These are phyloP conservation scores for Neospermospora avenae DNA, from an alignment of 2,329 filamentous ascomycete species.

Conservation along the genomic window DNA sequence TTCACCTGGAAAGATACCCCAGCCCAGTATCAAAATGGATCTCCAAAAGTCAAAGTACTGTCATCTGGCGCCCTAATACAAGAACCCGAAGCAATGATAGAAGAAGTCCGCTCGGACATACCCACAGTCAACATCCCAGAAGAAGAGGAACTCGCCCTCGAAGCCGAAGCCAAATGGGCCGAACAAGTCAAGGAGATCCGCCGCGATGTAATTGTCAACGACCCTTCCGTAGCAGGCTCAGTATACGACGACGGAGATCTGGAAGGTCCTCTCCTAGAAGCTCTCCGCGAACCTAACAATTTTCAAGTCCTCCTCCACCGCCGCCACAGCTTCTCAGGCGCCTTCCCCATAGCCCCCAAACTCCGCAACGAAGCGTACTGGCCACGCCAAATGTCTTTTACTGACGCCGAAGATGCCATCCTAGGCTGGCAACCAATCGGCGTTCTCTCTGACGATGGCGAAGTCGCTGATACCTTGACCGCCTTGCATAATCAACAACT, in stretches of 20 bases:
- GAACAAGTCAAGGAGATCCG: conserved; percentile 42
- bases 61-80: conserved; percentile 7
- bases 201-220: conserved; percentile 41
- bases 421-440: conserved; percentile 61
- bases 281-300: conserved; percentile 44
- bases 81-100: conserved; percentile 17
- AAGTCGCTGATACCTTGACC: conserved; percentile 30
- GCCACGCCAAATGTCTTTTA: conserved; percentile 72
- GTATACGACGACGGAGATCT: conserved; percentile 57
- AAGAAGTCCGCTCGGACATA: conserved; percentile 15
- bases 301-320: conserved; percentile 54
- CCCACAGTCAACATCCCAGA: conserved; percentile 6
- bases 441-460: conserved; percentile 40
- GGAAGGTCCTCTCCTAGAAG: conserved; percentile 49
- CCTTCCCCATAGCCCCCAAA: conserved; percentile 33
- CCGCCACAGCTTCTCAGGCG: conserved; percentile 54
- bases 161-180: conserved; percentile 30
- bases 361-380: conserved; percentile 57
- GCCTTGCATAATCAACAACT: conserved; percentile 37
- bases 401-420: conserved; percentile 71
- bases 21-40: conserved; percentile 49
- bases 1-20: conserved; percentile 65
- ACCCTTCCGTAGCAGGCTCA: conserved; percentile 56
- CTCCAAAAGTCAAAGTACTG: conserved; percentile 25
- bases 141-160: conserved; percentile 20